Percentiles rank a stretch among this genome's conserved stretches.
Conservation (phyloP, 1,284 basidiomycete species). For the Xanthoconium separans region DNA sequence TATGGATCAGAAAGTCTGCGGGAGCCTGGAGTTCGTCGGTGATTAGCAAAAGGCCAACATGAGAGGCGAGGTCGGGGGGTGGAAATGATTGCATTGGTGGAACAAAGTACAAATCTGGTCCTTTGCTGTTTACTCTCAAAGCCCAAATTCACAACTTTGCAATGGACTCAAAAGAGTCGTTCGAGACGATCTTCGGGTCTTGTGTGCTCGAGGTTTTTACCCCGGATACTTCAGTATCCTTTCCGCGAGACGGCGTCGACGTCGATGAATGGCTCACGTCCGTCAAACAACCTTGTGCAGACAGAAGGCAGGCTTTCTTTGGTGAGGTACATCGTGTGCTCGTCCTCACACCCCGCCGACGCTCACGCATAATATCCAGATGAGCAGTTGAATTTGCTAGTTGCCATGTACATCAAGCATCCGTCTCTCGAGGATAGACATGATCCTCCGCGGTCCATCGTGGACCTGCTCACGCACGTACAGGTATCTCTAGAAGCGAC, state of each 20-base stretch:
- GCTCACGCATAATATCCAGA: constrained; percentile 46
- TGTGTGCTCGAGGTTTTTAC: constrained; percentile 63
- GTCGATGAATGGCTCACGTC: constrained; percentile 57
- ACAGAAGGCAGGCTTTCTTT: constrained; percentile 69
- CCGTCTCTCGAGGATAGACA: constrained; percentile 33
- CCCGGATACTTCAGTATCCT: constrained; percentile 61
- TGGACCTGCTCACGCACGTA: constrained; percentile 66
- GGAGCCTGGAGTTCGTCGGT: constrained; percentile 68
- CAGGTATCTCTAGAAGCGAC: constrained; percentile 80
- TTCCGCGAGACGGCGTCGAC: constrained; percentile 45
- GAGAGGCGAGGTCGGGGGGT: constrained; percentile 23
- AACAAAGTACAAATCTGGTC: constrained; percentile 12
- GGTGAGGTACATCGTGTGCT: constrained; percentile 46
- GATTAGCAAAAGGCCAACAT: constrained; percentile 46
- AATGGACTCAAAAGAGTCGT: constrained; percentile 30
- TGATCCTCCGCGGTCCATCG: constrained; percentile 53
- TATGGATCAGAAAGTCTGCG: constrained; percentile 65
- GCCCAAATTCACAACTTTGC: constrained; percentile 16
- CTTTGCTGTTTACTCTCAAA: neutral
- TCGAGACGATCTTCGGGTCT: constrained; percentile 67
- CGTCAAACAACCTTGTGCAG: constrained; percentile 37
- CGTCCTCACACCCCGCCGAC: constrained; percentile 20
- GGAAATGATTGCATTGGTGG: constrained; percentile 33
- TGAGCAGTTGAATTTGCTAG: constrained; percentile 71
- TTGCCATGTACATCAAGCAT: constrained; percentile 55